These are phyloP conservation scores for Cyclostephanos tholiformis DNA, from an alignment of 108 stramenopile species.

Conservation along the genomic window DNA sequence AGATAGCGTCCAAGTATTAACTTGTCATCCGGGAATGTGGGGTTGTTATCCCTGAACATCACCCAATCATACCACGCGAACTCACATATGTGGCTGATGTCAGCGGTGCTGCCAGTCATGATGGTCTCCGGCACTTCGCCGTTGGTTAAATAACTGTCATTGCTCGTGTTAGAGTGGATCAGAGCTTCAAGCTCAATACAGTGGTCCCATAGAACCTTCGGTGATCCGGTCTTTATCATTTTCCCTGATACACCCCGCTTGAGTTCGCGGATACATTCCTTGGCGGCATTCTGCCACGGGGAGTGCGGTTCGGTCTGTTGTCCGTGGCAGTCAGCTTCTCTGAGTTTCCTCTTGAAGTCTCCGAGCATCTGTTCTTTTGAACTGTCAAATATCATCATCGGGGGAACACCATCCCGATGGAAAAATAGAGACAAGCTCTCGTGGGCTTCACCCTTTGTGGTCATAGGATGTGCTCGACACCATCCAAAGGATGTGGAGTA, in stretches of 20 bases:
- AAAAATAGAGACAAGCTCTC: slow-evolving; percentile 8
- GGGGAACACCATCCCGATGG: background rate
- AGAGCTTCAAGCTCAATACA: slow-evolving; percentile 36
- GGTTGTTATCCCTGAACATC: no score
- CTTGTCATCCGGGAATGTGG: no score
- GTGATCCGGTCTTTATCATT: no score
- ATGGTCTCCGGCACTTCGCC: slow-evolving; percentile 15
- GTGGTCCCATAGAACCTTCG: no score
- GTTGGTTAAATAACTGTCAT: slow-evolving; percentile 16
- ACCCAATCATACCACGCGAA: no score
- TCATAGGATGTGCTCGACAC: slow-evolving; percentile 20
- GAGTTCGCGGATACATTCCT: slow-evolving; percentile 27
- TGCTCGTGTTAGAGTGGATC: no score
- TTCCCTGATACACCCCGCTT: slow-evolving; percentile 19
- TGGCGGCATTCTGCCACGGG: slow-evolving; percentile 20
- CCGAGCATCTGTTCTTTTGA: no score
- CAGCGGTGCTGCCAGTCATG: slow-evolving; percentile 41
- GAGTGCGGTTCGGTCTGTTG: slow-evolving; percentile 38
- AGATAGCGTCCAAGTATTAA: no score
- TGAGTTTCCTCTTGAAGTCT: no score
- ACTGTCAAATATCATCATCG: no score
- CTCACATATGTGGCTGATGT: no score
- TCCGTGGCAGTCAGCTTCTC: no score
- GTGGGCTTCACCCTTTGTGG: slow-evolving; percentile 16
- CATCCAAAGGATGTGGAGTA: slow-evolving; percentile 9